Evolutionary conservation across 1,139 yeast species (phyloP).

Genomic region (Suhomyces wounanorum): DNA sequence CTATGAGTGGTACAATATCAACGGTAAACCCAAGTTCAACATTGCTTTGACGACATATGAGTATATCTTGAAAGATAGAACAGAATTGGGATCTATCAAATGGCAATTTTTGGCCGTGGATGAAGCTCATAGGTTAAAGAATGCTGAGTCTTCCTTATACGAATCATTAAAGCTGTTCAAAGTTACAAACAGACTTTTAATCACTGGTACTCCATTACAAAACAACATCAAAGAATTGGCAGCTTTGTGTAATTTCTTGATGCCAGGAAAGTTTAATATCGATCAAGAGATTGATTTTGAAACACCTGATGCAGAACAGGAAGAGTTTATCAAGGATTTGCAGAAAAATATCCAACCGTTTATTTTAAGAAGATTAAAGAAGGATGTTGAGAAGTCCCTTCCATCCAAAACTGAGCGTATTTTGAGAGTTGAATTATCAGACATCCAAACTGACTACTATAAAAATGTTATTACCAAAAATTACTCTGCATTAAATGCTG

Average conservation of each 20-base stretch:
- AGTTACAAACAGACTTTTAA: slow-evolving; percentile 80
- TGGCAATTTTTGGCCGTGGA: slow-evolving; percentile 99
- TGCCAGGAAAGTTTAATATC: slow-evolving; percentile 90
- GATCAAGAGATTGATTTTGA: slow-evolving; percentile 95
- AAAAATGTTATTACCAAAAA: slow-evolving; percentile 90
- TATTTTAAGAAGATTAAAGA: slow-evolving; percentile 87
- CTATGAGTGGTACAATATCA: slow-evolving; percentile 69
- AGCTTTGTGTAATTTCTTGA: slow-evolving; percentile 88
- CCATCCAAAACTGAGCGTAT: slow-evolving; percentile 96
- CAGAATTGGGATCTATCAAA: slow-evolving; percentile 75
- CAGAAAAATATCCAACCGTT: slow-evolving; percentile 88
- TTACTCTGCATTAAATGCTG: slow-evolving; percentile 87
- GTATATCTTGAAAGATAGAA: slow-evolving; percentile 85
- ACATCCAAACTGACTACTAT: slow-evolving; percentile 92
- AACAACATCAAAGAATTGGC: slow-evolving; percentile 94
- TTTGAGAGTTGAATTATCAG: slow-evolving; percentile 90
- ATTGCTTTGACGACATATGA: slow-evolving; percentile 91
- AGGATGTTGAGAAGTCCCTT: slow-evolving; percentile 94
- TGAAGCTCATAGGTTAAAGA: slow-evolving; percentile 96
- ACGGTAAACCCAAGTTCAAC: slow-evolving; percentile 76
- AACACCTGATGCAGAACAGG: slow-evolving; percentile 83
- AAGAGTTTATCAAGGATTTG: slow-evolving; percentile 79
- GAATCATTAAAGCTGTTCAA: slow-evolving; percentile 83
- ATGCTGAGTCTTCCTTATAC: slow-evolving; percentile 89
- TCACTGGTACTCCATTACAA: slow-evolving; percentile 98